Evolutionary conservation across 208 protist genomes (phyloP), one percentile per base, ranked within the genome.

Genomic region (Kentomonas sorsogonicus): DNA sequence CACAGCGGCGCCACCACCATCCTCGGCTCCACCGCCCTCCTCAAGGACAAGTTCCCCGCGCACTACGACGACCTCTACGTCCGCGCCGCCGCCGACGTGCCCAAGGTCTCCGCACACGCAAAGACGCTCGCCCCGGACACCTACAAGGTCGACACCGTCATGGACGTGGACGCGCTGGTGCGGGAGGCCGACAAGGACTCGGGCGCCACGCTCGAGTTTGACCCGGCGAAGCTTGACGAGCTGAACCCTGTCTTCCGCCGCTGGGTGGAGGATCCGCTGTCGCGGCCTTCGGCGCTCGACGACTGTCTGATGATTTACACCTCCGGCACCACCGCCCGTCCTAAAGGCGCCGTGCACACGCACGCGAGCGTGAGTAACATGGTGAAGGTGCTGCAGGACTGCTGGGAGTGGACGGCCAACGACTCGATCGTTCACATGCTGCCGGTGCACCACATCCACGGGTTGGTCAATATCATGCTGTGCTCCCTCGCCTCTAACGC

Each of bases 371-470:
- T 98, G 1, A 38, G 60, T 3, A 83, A 89, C 46, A 90, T 95
- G 77, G 74, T 96, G 25, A 40, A 54, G 30, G 66, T 89, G 30
- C 70, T 99, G 30, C 63, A 81, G 26, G 51, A 78, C 6, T 84
- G 91, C 3, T 99, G 97, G 96, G 66, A 74, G 27, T 98, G 96
- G 95, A 74, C 38, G 1, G 47, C 51, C 16, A 56, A 83, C 7
- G 97, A 99, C 74, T 62, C 53, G 27, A 89, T 98, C 26, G 63
- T 99, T 13, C 79, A 97, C 60, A 65, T 95, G 25, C 74, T 99
- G 9, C 97, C 97, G 0, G 77, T 98, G 30, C 95, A 98, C 57
- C 97, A 99, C 75, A 83, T 99, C 9, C 97, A 99, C 69, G 97
- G 97, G 6, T 72, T 98, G 23, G 83, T 98, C 20, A 98, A 98